A percentile compares a stretch with the other conserved stretches of the same genome.
Evolutionary conservation across 2,329 filamentous ascomycete species (phyloP).

Genomic region (Pseudogymnoascus pannorum): DNA sequence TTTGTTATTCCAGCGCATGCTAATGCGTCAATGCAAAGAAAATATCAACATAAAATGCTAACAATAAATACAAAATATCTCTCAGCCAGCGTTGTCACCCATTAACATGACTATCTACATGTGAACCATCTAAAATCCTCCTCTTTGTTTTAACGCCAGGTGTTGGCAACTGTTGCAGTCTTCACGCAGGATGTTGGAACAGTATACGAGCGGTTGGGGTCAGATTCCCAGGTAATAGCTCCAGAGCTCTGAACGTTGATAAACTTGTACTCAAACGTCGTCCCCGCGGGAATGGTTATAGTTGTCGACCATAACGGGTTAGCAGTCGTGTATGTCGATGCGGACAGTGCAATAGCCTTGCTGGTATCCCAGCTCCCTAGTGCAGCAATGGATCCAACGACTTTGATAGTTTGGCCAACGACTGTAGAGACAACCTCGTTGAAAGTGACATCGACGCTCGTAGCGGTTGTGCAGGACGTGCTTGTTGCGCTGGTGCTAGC

Average conservation of each 20-base stretch:
- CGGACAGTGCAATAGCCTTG: slow-evolving; percentile 47
- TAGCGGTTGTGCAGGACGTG: slow-evolving; percentile 32
- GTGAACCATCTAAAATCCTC: neutral
- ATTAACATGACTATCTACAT: neutral
- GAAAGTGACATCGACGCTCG: slow-evolving; percentile 54
- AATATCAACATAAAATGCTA: neutral
- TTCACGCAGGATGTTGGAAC: slow-evolving; percentile 16
- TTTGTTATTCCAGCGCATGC: neutral
- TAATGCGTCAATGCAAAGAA: neutral
- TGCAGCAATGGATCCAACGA: slow-evolving; percentile 50
- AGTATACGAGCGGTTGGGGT: slow-evolving; percentile 19
- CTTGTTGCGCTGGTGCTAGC: slow-evolving; percentile 19
- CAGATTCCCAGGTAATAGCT: slow-evolving; percentile 54
- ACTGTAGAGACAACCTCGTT: slow-evolving; percentile 47
- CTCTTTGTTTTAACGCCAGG: slow-evolving; percentile 13
- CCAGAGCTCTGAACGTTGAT: slow-evolving; percentile 49
- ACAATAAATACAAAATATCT: neutral
- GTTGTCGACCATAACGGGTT: slow-evolving; percentile 55
- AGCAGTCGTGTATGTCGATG: slow-evolving; percentile 48
- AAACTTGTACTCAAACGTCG: slow-evolving; percentile 59
- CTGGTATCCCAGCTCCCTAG: slow-evolving; percentile 56
- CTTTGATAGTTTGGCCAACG: slow-evolving; percentile 56
- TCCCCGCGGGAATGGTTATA: slow-evolving; percentile 47
- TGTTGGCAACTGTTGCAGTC: slow-evolving; percentile 14
- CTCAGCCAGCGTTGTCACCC: neutral